A percentile compares a stretch with the other conserved stretches of the same genome.
phyloP scores from a whole-genome alignment of 768 basidiomycete species.

The Suillus brevipes region DNA sequence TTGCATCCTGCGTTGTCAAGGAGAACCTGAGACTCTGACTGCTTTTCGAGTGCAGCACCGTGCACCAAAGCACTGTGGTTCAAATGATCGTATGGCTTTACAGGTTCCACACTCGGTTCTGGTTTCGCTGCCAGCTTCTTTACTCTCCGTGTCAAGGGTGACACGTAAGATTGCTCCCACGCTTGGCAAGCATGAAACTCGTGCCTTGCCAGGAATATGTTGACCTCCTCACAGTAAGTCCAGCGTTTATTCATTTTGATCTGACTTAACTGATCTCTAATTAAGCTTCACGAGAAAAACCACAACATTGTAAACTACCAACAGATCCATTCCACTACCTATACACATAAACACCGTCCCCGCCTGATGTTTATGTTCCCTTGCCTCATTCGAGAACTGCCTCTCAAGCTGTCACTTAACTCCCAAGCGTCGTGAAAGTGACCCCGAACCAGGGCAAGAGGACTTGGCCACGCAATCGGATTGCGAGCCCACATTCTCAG shows the following conservation, averaged over 20 bases:
- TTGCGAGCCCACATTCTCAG: constrained; percentile 70
- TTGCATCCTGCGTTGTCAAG: constrained; percentile 96
- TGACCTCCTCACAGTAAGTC: too few species aligned
- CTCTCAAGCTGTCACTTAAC: constrained; percentile 44
- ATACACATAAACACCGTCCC: constrained; percentile 46
- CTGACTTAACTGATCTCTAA: too few species aligned
- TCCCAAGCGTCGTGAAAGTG: constrained; percentile 27
- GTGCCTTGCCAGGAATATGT: too few species aligned
- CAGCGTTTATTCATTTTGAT: too few species aligned
- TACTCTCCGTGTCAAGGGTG: too few species aligned
- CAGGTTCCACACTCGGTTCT: too few species aligned
- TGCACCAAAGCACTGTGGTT: constrained; percentile 51
- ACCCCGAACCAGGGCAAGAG: constrained; percentile 21
- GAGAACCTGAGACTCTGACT: constrained; percentile 66
- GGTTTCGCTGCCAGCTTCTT: too few species aligned
- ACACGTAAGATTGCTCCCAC: too few species aligned
- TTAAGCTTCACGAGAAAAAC: too few species aligned
- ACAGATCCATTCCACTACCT: constrained; percentile 43
- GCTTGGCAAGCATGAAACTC: too few species aligned
- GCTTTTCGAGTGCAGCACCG: constrained; percentile 32
- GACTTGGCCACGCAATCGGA: constrained; percentile 30
- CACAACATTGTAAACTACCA: too few species aligned
- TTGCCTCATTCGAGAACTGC: constrained; percentile 52
- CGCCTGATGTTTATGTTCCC: constrained; percentile 48
- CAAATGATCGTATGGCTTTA: constrained; percentile 51